These are phyloP conservation scores for Tulasnella sp. DNA, from an alignment of 768 basidiomycete species.

Conservation along the genomic window DNA sequence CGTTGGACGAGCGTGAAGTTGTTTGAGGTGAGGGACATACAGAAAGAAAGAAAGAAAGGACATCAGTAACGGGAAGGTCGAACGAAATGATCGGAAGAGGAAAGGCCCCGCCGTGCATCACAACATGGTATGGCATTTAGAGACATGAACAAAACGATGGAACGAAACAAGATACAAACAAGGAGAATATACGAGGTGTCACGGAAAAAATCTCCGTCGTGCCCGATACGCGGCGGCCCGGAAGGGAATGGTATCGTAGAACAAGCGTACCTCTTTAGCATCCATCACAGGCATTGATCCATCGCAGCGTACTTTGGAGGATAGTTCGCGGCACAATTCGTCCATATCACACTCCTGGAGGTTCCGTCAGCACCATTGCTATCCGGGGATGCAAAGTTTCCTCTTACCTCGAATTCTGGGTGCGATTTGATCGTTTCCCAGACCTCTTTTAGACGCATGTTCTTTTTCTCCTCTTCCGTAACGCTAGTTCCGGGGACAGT, in stretches of 20 bases:
- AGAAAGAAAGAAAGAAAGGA: background rate
- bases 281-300: constrained; percentile 72
- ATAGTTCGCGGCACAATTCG: constrained; percentile 65
- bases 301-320: constrained; percentile 71
- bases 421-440: constrained; percentile 66
- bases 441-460: constrained; percentile 65
- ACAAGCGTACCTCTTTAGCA: constrained; percentile 9
- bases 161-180: background rate
- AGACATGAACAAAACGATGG: background rate
- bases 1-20: background rate
- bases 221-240: background rate
- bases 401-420: constrained; percentile 61
- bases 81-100: background rate
- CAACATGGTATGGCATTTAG: background rate
- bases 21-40: constrained; percentile 1
- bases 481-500: constrained; percentile 26
- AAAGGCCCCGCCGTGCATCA: background rate
- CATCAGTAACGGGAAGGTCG: background rate
- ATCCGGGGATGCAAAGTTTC: constrained; percentile 4
- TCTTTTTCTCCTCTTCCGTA: constrained; percentile 43
- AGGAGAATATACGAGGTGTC: background rate
- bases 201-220: background rate
- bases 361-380: background rate
- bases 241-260: constrained; percentile 3
- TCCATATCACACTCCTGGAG: constrained; percentile 63